Base-by-base conservation (phyloP, 2,329 filamentous ascomycete genomes). In the Colletotrichum chlorophyti region DNA sequence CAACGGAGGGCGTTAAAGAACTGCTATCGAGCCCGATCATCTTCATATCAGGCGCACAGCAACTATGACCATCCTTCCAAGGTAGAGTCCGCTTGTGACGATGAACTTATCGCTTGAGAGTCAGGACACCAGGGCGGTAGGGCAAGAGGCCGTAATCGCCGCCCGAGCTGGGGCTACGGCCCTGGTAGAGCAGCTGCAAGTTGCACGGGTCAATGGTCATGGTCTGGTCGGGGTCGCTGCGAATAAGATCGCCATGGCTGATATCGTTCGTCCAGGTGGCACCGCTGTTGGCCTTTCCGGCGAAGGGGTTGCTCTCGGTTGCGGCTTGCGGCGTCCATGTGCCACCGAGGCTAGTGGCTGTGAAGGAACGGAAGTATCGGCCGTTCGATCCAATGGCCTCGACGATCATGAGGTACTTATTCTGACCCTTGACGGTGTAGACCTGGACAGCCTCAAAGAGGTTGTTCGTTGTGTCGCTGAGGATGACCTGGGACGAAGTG, bases 391-490 rank as follows among this genome's bases (percentile, higher is more conserved):
- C 86, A 38, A 83, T 81, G 0, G 83, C 76, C 70, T 90, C 87
- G 29, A 89, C 84, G n/a, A 89, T 80, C 83, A 89, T 88, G 53
- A 89, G 80, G 70, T 89, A 89, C 62, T 80, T 72, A 62, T 75
- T 76, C 64, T 80, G 75, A 24, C 81, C 83, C 27, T 77, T 41
- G 55, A 89, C 65, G 2, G 79, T 86, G 73, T 89, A 90, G 40
- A 90, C 86, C 65, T 89, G 82, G 0, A 88, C 84, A 0, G 85
- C 85, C 66, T 90, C 87, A 69, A 89, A 89, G 1, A 89, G 76
- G 66, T 86, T 83, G 67, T 83, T 77, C 12, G 54, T 74, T 2
- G 76, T 73, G 69, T 86, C 86, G 66, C 72, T 80, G 65, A 87
- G 65, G 58, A 88, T 65, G 0, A 80, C 70, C 3, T 76, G 79